Conservation (phyloP, 805 yeast genomes). For the Wickerhamomyces mucosus region DNA sequence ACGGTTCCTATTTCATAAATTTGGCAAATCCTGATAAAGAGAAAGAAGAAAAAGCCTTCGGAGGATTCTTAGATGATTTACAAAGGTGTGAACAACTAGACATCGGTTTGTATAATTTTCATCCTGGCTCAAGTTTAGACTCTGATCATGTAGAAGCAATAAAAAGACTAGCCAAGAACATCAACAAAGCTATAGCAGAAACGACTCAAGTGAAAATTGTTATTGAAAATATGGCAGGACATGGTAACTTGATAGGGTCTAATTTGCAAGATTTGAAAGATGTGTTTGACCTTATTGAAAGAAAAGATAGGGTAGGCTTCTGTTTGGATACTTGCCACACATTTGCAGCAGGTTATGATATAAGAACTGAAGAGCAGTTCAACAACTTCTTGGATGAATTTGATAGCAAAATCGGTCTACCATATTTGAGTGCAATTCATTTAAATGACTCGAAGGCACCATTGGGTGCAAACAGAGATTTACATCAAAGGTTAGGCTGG, state of each 20-base stretch:
- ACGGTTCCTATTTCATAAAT: slow-evolving; percentile 90
- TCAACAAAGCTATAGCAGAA: slow-evolving; percentile 66
- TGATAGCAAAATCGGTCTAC: slow-evolving; percentile 63
- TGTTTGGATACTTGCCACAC: slow-evolving; percentile 96
- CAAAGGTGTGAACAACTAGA: slow-evolving; percentile 77
- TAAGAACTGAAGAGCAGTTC: slow-evolving; percentile 49
- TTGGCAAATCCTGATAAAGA: slow-evolving; percentile 83
- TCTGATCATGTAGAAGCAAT: slow-evolving; percentile 62
- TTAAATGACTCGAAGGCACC: slow-evolving; percentile 95
- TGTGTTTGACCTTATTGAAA: slow-evolving; percentile 70
- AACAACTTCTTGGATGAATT: slow-evolving; percentile 66
- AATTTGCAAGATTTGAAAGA: slow-evolving; percentile 62
- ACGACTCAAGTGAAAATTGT: slow-evolving; percentile 81
- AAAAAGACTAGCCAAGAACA: slow-evolving; percentile 60
- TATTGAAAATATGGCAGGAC: slow-evolving; percentile 97
- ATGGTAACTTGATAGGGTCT: slow-evolving; percentile 84
- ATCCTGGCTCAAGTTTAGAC: slow-evolving; percentile 81
- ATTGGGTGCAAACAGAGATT: slow-evolving; percentile 77
- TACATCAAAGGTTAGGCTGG: slow-evolving; percentile 81
- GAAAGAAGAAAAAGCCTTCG: slow-evolving; percentile 67
- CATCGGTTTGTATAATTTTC: slow-evolving; percentile 84
- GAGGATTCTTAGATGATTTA: slow-evolving; percentile 77
- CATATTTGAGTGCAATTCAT: slow-evolving; percentile 75
- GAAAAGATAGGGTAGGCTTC: slow-evolving; percentile 84
- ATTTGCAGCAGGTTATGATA: slow-evolving; percentile 93